Evolutionary conservation across 2,329 filamentous ascomycete species (phyloP), one percentile per base, ranked within the genome.

Genomic region (Arthrobotrys pseudoclavata): DNA sequence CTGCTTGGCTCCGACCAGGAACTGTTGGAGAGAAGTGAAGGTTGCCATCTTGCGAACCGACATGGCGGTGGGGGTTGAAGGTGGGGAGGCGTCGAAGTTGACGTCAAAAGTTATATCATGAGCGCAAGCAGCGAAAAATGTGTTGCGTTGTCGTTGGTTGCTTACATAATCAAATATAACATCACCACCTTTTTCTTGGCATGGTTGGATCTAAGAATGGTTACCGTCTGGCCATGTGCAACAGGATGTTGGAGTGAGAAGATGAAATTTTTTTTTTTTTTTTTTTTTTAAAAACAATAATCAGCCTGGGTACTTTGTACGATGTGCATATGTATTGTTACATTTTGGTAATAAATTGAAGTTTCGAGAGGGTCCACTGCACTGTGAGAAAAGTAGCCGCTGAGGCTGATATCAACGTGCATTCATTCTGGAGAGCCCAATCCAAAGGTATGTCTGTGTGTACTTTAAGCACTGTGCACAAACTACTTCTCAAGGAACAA

Each of bases 61-160:
- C 66, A 75, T 75, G 55, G 31, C 29, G 52, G 18, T 15, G 52
- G 7, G 29, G 24, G 1, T 18, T 29, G n/a, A 24, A 50, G 47
- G 42, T 9, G 37, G 24, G 22, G 20, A 20, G 60, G 22, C 4
- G 57, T 45, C 37, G 42, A 62, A 26, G 57, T 50, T 63, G 55
- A 26, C 55, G 55, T 60, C 34, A 42, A 26, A 29, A 26, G 20
- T 10, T 34, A 48, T 47, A 31, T 63, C 24, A 24, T 7, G 9
- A 20, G 31, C 31, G 31, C 31, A 7, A 3, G 26, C 7, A n/a
- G n/a, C n/a, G 7, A 26, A 24, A 15, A 47, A 29, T 61, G 53
- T 29, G 66, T 72, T 76, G 55, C 71, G 71, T 76, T 76, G 63
- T 64, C 57, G 29, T 63, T 57, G 60, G 34, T 15, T 1, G 53